Evolutionary conservation across 345 rosid genomes (phyloP).

Genomic region (Eucalyptus pauciflora): DNA sequence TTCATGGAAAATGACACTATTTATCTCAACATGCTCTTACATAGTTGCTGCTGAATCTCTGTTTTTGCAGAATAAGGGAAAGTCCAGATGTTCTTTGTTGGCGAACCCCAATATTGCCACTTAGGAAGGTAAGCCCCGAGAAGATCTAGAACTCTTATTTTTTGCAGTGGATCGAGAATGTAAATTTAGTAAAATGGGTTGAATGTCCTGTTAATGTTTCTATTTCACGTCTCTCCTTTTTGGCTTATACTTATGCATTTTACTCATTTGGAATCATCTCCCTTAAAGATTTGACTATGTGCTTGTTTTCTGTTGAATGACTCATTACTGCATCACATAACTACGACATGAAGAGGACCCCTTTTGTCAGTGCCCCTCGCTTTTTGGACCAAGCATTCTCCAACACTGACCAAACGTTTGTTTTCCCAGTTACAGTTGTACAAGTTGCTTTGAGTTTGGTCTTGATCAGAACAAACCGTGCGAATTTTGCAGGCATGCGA

Average conservation of each 20-base stretch:
- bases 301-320: not conserved
- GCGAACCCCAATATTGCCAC: constrained; percentile 42
- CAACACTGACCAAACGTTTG: not conserved
- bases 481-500: constrained; percentile 33
- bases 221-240: not conserved
- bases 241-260: not conserved
- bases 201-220: not conserved
- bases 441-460: not conserved
- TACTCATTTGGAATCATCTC: not conserved
- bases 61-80: constrained; percentile 37
- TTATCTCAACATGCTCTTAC: not conserved
- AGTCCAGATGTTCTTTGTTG: constrained; percentile 41
- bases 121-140: constrained; percentile 31
- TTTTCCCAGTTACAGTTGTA: not conserved
- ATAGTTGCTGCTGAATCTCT: not conserved
- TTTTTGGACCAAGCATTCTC: not conserved
- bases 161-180: not conserved
- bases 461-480: not conserved
- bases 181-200: not conserved
- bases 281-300: not conserved
- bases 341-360: not conserved
- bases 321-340: not conserved
- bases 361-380: not conserved
- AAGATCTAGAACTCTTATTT: not conserved
- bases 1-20: not conserved